Percentiles rank a stretch among this genome's conserved stretches.
phyloP scores from a whole-genome alignment of 2,329 filamentous ascomycete genomes.

The Penicillium paneum region DNA sequence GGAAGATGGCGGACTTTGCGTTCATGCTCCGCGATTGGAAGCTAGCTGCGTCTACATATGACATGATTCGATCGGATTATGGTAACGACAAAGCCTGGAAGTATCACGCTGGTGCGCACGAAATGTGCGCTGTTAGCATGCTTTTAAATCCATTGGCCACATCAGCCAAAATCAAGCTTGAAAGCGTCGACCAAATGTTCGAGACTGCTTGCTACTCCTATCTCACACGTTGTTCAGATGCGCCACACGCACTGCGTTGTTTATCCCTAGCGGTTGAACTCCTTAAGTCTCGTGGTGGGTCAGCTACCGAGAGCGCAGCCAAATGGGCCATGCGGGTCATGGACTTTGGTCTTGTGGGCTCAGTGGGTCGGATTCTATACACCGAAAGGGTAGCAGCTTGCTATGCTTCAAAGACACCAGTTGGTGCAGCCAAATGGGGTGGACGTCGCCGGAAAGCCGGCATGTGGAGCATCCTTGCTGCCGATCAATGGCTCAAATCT shows the following conservation, averaged over 20 bases:
- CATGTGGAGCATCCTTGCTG: slow-evolving; percentile 79
- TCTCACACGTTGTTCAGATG: slow-evolving; percentile 73
- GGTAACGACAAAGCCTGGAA: slow-evolving; percentile 95
- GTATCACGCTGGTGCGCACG: slow-evolving; percentile 87
- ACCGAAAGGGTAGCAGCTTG: slow-evolving; percentile 83
- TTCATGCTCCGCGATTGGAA: slow-evolving; percentile 98
- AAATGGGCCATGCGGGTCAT: slow-evolving; percentile 78
- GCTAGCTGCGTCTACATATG: slow-evolving; percentile 85
- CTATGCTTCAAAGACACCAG: slow-evolving; percentile 70
- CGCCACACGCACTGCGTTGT: slow-evolving; percentile 76
- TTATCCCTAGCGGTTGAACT: slow-evolving; percentile 76
- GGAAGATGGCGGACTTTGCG: slow-evolving; percentile 88
- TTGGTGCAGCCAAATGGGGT: slow-evolving; percentile 66
- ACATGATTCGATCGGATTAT: slow-evolving; percentile 83
- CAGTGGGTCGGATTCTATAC: slow-evolving; percentile 74
- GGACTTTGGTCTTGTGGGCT: slow-evolving; percentile 71
- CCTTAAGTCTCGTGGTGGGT: slow-evolving; percentile 72
- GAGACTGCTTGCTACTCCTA: slow-evolving; percentile 93
- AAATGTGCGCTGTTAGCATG: slow-evolving; percentile 86
- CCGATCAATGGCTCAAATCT: slow-evolving; percentile 77
- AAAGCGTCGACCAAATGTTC: slow-evolving; percentile 80
- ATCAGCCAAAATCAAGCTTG: slow-evolving; percentile 71
- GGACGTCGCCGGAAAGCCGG: slow-evolving; percentile 77
- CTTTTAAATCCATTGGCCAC: slow-evolving; percentile 71
- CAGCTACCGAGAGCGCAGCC: slow-evolving; percentile 79